These are phyloP conservation scores for Arachnopeziza araneosa DNA, from an alignment of 2,329 filamentous ascomycete species.

Conservation along the genomic window DNA sequence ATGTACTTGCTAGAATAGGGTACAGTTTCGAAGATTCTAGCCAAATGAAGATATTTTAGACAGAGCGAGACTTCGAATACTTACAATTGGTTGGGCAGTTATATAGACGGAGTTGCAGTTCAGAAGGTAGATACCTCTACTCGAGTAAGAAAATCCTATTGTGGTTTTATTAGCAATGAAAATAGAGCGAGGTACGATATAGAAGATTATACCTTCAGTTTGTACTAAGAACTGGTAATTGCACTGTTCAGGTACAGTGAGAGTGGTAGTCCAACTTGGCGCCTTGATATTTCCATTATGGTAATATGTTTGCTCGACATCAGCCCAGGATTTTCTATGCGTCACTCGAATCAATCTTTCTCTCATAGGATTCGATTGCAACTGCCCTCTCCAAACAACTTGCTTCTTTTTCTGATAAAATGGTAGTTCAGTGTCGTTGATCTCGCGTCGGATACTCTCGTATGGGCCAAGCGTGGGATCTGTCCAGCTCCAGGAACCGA, in stretches of 20 bases:
- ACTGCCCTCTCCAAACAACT: constrained; percentile 25
- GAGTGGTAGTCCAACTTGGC: constrained; percentile 24
- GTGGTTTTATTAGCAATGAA: too few relatives aligned
- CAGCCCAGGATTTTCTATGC: constrained; percentile 30
- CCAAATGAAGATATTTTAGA: too few relatives aligned
- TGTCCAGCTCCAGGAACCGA: constrained; percentile 32
- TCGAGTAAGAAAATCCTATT: too few relatives aligned
- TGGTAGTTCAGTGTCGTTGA: constrained; percentile 5
- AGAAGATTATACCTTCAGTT: constrained; percentile 38
- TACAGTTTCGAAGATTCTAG: too few relatives aligned
- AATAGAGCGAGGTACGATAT: background rate
- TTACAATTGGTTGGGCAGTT: too few relatives aligned
- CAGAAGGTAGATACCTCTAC: too few relatives aligned
- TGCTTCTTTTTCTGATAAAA: constrained; percentile 17
- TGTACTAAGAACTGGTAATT: constrained; percentile 47
- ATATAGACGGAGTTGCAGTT: too few relatives aligned
- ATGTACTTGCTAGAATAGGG: too few relatives aligned
- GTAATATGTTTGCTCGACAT: constrained; percentile 32
- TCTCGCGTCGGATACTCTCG: constrained; percentile 20
- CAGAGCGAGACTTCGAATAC: too few relatives aligned
- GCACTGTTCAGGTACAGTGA: too few relatives aligned
- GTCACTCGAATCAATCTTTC: constrained; percentile 27
- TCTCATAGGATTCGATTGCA: constrained; percentile 25
- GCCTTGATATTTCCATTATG: constrained; percentile 42
- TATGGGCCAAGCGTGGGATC: constrained; percentile 34